Conservation (phyloP, 2,329 filamentous ascomycete species). For the Ramularia endophylla region DNA sequence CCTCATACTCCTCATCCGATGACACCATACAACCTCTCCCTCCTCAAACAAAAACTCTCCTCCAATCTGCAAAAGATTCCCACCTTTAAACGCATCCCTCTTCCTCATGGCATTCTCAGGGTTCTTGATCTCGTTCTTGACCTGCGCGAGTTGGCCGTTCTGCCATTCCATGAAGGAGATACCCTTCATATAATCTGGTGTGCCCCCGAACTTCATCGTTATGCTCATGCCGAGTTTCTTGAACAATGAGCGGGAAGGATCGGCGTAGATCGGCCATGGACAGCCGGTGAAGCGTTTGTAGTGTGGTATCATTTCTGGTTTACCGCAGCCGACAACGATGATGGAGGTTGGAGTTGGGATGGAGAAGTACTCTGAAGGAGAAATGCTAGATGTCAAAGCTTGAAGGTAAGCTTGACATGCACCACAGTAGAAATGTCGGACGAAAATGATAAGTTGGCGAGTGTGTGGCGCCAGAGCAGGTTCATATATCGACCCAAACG, state of each 20-base stretch:
- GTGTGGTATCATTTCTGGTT: conserved; percentile 31
- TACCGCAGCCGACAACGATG: conserved; percentile 34
- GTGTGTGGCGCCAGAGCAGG: conserved; percentile 37
- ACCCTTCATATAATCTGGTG: conserved; percentile 34
- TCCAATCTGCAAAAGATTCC: conserved; percentile 35
- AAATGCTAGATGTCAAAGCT: conserved; percentile 30
- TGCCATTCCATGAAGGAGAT: conserved; percentile 28
- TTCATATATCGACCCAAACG: conserved; percentile 59
- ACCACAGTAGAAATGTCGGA: conserved; percentile 39
- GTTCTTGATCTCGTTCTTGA: conserved; percentile 23
- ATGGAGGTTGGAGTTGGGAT: conserved; percentile 33
- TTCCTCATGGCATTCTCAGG: conserved; percentile 16
- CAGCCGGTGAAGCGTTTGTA: conserved; percentile 32
- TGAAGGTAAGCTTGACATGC: conserved; percentile 35
- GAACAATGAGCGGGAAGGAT: conserved; percentile 31
- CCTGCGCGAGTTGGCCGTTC: conserved; percentile 27
- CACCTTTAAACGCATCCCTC: conserved; percentile 29
- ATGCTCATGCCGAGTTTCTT: conserved; percentile 32
- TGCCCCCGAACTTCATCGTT: conserved; percentile 28
- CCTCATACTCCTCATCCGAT: conserved; percentile 36
- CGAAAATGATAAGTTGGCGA: conserved; percentile 36
- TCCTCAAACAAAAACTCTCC: conserved; percentile 38
- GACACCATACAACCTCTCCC: conserved; percentile 37
- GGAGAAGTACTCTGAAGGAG: conserved; percentile 31
- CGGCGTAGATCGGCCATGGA: conserved; percentile 35